Evolutionary conservation across 2,329 filamentous ascomycete genomes (phyloP).

Genomic region (Fusarium nygamai): DNA sequence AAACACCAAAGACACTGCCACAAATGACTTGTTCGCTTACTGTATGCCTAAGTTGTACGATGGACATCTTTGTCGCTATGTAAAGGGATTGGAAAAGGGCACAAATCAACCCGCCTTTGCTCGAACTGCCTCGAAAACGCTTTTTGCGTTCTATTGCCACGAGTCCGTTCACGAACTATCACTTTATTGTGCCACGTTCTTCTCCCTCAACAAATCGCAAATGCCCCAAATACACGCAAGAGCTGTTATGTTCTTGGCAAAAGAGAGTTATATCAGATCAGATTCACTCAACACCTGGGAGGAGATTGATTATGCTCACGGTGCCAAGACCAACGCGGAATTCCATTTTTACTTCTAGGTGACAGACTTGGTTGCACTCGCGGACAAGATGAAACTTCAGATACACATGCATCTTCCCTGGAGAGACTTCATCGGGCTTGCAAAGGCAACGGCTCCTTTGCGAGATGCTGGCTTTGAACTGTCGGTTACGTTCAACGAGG

Average conservation of each 20-base stretch:
- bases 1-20: too few species aligned
- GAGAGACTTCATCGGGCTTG: not conserved
- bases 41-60: not conserved
- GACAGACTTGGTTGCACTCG: not conserved
- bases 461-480: not conserved
- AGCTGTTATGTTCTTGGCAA: not conserved
- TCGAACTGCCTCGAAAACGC: not conserved
- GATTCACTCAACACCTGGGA: not conserved
- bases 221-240: not conserved
- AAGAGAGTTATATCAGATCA: too few species aligned
- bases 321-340: not conserved
- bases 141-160: not conserved
- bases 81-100: not conserved
- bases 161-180: not conserved
- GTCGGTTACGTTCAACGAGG: not conserved
- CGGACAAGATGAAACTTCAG: not conserved
- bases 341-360: not conserved
- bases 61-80: not conserved
- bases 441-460: not conserved
- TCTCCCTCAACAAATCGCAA: not conserved
- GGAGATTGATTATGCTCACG: not conserved
- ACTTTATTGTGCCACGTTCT: not conserved
- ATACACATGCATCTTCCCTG: not conserved
- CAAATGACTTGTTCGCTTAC: not conserved
- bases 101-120: not conserved